phyloP scores from a whole-genome alignment of 2,329 filamentous ascomycete species.

The Raffaelea arxii region DNA sequence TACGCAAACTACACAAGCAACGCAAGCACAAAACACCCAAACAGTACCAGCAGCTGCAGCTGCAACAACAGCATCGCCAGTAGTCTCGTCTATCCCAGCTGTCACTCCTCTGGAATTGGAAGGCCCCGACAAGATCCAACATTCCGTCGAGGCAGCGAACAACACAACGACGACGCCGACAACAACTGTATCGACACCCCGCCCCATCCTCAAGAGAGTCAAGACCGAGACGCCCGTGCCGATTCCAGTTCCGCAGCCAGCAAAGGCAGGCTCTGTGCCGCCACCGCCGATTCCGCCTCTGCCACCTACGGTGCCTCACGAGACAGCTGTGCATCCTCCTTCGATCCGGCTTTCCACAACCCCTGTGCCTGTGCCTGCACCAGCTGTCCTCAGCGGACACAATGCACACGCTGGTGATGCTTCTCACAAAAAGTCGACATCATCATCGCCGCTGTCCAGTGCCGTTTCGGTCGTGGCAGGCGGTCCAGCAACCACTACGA shows the following conservation, averaged over 20 bases:
- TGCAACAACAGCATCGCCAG: background rate
- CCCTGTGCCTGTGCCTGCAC: constrained; percentile 22
- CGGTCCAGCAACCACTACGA: background rate
- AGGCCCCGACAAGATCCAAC: background rate
- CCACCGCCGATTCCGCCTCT: constrained; percentile 10
- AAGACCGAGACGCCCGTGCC: constrained; percentile 30
- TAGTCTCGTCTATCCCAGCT: background rate
- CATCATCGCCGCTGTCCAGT: constrained; percentile 7
- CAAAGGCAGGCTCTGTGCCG: too few species aligned
- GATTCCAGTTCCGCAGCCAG: too few species aligned
- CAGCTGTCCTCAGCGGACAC: constrained; percentile 16
- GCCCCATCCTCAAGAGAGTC: too few species aligned
- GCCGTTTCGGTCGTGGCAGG: background rate
- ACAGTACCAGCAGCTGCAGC: constrained; percentile 2
- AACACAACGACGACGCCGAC: background rate
- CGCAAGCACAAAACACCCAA: background rate
- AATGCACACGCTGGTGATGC: constrained; percentile 12
- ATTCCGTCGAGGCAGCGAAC: background rate
- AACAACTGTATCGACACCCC: too few species aligned
- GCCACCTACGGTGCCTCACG: constrained; percentile 13
- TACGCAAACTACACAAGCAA: constrained; percentile 1
- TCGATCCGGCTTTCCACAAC: constrained; percentile 16
- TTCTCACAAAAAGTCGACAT: constrained; percentile 1
- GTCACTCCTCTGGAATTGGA: constrained; percentile 1
- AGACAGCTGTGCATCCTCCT: constrained; percentile 14